Evolutionary conservation across 2,329 filamentous ascomycete species (phyloP).

Genomic region (Apiospora phragmitis): DNA sequence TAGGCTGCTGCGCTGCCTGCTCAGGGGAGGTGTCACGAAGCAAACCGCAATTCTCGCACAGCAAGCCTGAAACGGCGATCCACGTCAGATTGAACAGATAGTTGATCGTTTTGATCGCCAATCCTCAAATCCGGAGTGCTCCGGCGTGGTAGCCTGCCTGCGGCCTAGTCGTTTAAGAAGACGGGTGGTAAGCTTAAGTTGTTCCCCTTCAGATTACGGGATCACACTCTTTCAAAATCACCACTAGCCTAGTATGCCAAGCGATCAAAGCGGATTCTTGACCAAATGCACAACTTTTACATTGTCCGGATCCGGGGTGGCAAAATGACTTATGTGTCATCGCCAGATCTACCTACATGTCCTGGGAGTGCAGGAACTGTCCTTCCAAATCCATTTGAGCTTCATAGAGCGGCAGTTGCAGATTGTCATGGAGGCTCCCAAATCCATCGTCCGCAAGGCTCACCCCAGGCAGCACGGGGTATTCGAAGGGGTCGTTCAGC

Average conservation of each 20-base stretch:
- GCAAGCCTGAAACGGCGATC: background rate
- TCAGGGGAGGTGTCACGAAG: background rate
- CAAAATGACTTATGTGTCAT: no score
- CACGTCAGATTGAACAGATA: background rate
- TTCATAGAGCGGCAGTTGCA: conserved; percentile 11
- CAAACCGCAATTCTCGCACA: background rate
- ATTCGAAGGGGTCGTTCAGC: conserved; percentile 15
- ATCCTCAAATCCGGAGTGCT: background rate
- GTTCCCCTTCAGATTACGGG: no score
- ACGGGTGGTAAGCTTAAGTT: background rate
- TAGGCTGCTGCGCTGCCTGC: no score
- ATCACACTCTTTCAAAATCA: no score
- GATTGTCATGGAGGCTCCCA: background rate
- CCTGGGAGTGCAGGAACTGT: conserved; percentile 7
- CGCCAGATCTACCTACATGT: background rate
- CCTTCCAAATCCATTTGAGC: conserved; percentile 21
- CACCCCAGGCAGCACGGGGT: conserved; percentile 13
- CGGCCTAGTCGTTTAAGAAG: background rate
- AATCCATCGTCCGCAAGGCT: conserved; percentile 10
- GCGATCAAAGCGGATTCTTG: no score
- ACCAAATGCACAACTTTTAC: no score
- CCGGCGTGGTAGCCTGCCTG: background rate
- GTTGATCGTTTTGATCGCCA: background rate
- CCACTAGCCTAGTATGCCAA: no score
- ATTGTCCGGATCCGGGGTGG: no score